Percentiles rank a stretch among this genome's conserved stretches.
Conservation (phyloP, 371 early-diverging fungal genomes). For the Basidiobolus meristosporus region DNA sequence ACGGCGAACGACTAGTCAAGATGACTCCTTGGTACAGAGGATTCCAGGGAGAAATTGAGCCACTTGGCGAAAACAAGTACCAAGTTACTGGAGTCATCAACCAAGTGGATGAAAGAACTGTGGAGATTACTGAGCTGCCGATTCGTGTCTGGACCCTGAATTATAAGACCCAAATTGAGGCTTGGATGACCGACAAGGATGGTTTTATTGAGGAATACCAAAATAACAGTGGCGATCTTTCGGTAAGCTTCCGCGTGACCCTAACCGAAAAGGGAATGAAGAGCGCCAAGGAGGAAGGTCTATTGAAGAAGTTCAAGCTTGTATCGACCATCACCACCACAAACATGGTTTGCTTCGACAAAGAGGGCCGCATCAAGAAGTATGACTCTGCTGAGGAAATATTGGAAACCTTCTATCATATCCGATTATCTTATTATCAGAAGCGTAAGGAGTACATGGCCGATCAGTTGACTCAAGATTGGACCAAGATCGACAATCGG, state of each 20-base stretch:
- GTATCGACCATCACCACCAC: slow-evolving; percentile 43
- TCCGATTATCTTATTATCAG: slow-evolving; percentile 74
- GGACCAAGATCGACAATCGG: slow-evolving; percentile 68
- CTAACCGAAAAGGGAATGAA: slow-evolving; percentile 46
- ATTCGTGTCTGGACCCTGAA: slow-evolving; percentile 87
- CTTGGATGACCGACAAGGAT: slow-evolving; percentile 31
- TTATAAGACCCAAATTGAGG: slow-evolving; percentile 86
- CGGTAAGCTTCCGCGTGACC: slow-evolving; percentile 72
- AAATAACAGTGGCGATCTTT: slow-evolving; percentile 63
- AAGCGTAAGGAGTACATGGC: slow-evolving; percentile 73
- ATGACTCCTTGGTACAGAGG: slow-evolving; percentile 97
- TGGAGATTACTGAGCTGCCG: slow-evolving; percentile 94
- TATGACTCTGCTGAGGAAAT: slow-evolving; percentile 74
- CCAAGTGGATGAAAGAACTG: slow-evolving; percentile 42
- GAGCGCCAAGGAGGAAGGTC: slow-evolving; percentile 49
- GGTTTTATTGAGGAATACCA: slow-evolving; percentile 62
- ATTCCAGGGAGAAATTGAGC: slow-evolving; percentile 60
- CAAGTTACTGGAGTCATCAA: slow-evolving; percentile 52
- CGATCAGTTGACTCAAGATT: slow-evolving; percentile 50
- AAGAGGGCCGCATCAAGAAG: slow-evolving; percentile 72
- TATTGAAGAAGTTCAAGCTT: slow-evolving; percentile 76
- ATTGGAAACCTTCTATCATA: slow-evolving; percentile 77
- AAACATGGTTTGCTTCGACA: slow-evolving; percentile 98
- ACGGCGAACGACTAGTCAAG: slow-evolving; percentile 45
- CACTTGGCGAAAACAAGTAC: slow-evolving; percentile 34